phyloP scores from a whole-genome alignment of 2,329 filamentous ascomycete species.

The Phyllosticta capitalensis region DNA sequence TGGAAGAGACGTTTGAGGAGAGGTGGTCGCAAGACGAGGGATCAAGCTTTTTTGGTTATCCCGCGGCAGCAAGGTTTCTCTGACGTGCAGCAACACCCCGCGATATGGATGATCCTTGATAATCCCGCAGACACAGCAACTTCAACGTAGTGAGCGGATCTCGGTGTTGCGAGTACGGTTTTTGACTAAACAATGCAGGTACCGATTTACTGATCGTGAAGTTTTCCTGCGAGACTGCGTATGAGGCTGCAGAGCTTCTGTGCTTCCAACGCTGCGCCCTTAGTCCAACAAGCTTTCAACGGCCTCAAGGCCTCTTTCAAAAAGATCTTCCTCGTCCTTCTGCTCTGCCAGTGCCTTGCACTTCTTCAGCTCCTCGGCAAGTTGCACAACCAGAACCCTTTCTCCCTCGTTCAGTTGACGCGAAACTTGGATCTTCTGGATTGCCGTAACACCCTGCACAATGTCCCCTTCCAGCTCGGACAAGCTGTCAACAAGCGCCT shows the following conservation, averaged over 20 bases:
- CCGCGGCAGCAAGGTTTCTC: background rate
- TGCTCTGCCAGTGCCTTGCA: background rate
- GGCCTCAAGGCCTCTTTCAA: background rate
- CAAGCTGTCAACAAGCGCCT: background rate
- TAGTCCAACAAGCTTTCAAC: background rate
- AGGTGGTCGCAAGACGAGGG: background rate
- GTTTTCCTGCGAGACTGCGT: background rate
- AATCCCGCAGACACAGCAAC: background rate
- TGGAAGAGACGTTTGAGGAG: background rate
- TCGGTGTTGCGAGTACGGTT: background rate
- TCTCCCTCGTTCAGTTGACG: slow-evolving; percentile 14
- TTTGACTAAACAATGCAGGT: background rate
- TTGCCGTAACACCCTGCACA: slow-evolving; percentile 28
- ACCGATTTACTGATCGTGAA: background rate
- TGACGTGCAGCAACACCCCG: background rate
- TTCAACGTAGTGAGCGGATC: background rate
- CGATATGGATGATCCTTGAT: background rate
- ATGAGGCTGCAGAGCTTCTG: too few species aligned
- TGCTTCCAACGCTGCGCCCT: background rate
- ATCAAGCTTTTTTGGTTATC: background rate
- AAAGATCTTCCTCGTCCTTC: background rate
- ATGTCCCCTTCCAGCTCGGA: slow-evolving; percentile 26
- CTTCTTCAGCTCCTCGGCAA: background rate
- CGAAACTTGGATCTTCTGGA: slow-evolving; percentile 23
- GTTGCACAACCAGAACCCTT: slow-evolving; percentile 7